These are phyloP conservation scores for Fomitopsis palustris DNA, from an alignment of 1,284 basidiomycete species.

Conservation along the genomic window DNA sequence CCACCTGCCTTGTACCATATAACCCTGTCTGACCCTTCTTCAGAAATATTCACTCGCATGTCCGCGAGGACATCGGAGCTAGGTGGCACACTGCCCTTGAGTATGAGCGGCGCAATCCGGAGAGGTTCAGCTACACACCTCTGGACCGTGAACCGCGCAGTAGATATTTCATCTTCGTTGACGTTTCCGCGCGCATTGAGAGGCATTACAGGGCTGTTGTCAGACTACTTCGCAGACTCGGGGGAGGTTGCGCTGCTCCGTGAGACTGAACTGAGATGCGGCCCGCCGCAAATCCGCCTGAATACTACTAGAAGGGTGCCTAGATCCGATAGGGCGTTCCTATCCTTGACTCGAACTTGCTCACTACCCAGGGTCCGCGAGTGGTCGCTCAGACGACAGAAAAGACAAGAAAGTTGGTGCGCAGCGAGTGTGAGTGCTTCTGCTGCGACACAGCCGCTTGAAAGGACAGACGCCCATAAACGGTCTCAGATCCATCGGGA, in stretches of 20 bases:
- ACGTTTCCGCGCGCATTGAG: background rate
- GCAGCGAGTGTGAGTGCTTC: background rate
- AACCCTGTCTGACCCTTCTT: conserved; percentile 54
- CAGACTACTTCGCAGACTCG: background rate
- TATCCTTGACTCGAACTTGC: background rate
- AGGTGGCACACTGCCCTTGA: background rate
- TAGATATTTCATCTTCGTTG: background rate
- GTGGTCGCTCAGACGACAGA: background rate
- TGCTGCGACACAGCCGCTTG: background rate
- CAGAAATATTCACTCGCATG: conserved; percentile 59
- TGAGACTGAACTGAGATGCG: background rate
- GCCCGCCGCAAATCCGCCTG: background rate
- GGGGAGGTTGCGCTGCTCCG: background rate
- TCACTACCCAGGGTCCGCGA: too few species aligned
- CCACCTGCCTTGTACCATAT: conserved; percentile 70
- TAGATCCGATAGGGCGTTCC: background rate
- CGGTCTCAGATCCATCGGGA: background rate
- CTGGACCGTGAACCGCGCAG: conserved; percentile 11
- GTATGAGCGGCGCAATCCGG: background rate
- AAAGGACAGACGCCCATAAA: background rate
- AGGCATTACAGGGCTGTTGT: background rate
- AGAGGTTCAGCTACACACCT: conserved; percentile 2
- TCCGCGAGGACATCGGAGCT: conserved; percentile 77
- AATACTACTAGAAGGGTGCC: background rate
- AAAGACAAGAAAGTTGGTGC: background rate